Evolutionary conservation across 2,329 filamentous ascomycete genomes (phyloP), one percentile per base, ranked within the genome.

Genomic region (Clarireedia paspali): DNA sequence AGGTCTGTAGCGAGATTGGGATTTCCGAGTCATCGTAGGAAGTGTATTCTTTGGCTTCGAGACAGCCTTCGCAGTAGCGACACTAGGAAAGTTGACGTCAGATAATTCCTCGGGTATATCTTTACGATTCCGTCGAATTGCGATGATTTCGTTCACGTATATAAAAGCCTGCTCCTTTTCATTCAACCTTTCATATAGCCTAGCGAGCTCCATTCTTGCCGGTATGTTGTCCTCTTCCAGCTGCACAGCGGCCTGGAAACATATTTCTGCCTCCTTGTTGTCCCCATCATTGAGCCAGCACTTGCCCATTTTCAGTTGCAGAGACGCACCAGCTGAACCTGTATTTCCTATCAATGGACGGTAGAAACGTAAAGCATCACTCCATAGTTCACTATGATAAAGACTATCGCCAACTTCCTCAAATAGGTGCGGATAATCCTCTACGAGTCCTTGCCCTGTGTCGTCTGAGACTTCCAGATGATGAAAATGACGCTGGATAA

Each of bases 381-480:
- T 68, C 57, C 79, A 74, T 51, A 78, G 70, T 5, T 73, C 74
- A 5, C 70, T 72, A 42, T 77, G 72, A 44, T 77, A 75, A 6
- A 88, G 72, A 7, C 76, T 75, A 68, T 86, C 79, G 6, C 80
- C 85, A 26, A 80, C 79, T 60, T 95, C 87, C 59, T 86, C 82
- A 62, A 92, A 86, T n/a, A 96, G 78, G 69, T 95, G 88, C 14
- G 84, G 82, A 64, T 88, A 90, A 5, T 89, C 82, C 52, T 77
- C 77, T 6, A 89, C 75, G 34, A 70, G 64, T 69, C 77, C 52
- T 68, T 76, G 66, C 71, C 71, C 70, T 75, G 70, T 53, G 70
- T 73, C 60, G 47, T 85, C 79, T 6, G 78, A 15, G 2, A 88
- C 84, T 50, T 88, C 81, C 27, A 96, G 76, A 74, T 85, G 84